phyloP scores from a whole-genome alignment of 2,329 filamentous ascomycete genomes.

The Pleochaeta shiraiana region DNA sequence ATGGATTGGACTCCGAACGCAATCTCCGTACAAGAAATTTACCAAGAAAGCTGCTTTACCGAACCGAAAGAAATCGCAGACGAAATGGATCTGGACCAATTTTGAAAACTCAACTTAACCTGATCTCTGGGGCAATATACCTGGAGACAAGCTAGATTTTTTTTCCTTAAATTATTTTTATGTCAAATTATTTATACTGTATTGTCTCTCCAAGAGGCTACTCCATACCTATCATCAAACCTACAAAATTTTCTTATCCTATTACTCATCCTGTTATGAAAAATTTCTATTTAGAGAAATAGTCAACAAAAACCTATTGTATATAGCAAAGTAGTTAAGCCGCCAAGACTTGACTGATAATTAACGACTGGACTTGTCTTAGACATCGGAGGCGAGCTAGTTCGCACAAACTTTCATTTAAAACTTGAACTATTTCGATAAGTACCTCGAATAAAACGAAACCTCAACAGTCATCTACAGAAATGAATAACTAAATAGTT shows the following conservation, averaged over 20 bases:
- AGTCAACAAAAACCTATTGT: too few species aligned
- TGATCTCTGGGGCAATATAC: not conserved
- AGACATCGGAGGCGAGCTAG: too few species aligned
- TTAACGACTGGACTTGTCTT: too few species aligned
- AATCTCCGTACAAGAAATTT: conserved; percentile 13
- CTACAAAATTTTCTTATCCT: not conserved
- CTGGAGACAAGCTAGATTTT: not conserved
- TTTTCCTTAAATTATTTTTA: not conserved
- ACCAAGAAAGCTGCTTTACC: conserved; percentile 4
- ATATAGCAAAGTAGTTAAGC: too few species aligned
- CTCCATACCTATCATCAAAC: not conserved
- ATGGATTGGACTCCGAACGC: conserved; percentile 19
- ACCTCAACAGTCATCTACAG: too few species aligned
- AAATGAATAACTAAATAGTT: too few species aligned
- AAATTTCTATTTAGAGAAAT: too few species aligned
- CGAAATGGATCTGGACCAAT: conserved; percentile 14
- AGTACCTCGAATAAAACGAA: too few species aligned
- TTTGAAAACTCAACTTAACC: not conserved
- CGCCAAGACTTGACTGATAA: too few species aligned
- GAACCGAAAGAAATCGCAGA: conserved; percentile 7
- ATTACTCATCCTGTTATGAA: too few species aligned
- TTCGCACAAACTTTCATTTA: too few species aligned
- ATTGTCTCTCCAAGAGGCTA: not conserved
- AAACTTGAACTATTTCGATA: too few species aligned
- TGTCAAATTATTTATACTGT: not conserved